Base-by-base conservation (phyloP, 345 rosid genomes). In the Hibiscus trionum region DNA sequence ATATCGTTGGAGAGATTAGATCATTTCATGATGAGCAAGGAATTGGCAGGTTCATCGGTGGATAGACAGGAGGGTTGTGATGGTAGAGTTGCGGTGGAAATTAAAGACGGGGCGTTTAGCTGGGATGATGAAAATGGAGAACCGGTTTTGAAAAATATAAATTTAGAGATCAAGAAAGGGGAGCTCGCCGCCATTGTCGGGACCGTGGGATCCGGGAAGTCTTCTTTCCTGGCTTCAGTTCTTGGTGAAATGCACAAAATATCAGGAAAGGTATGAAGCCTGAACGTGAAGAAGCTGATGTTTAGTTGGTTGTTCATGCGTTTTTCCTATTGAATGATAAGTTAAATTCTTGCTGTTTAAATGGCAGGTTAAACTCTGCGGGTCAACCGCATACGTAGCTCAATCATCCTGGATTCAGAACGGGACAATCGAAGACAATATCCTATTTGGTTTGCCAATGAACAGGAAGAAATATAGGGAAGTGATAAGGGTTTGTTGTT, bases 221-320 rank as follows among this genome's bases (percentile, higher is more conserved):
- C 96, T 10, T 91, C 98, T 61, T 86, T 94, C 29, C 78, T 94
- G n/a, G 90, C 91, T 50, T 87, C 96, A 24, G 46, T 91, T 79
- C 95, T 94, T 33, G 98, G 98, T 53, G 98, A 94, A 80, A 94
- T 94, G 98, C 92, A 91, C 84, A 91, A 83, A 79, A 75, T 86
- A 62, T 80, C 91, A 0, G 98, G 98, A 61, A 84, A 83, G 88
- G 97, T 91, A 66, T 56, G 47, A 12, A 15, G 61, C 27, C 17
- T 26, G 66, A 49, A 47, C 5, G 75, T 61, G 47, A 12, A 15
- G 61, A 33, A 35, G 4, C 33, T 16, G 24, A 44, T 61, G 21
- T 58, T 21, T 73, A 57, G 24, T 9, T 47, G 58, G 47, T 70
- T 17, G 53, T 14, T 8, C 33, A 39, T 15, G 63, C 46, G 53